Conservation (phyloP, 176 grass and related monocot genomes). For the Canna indica region DNA sequence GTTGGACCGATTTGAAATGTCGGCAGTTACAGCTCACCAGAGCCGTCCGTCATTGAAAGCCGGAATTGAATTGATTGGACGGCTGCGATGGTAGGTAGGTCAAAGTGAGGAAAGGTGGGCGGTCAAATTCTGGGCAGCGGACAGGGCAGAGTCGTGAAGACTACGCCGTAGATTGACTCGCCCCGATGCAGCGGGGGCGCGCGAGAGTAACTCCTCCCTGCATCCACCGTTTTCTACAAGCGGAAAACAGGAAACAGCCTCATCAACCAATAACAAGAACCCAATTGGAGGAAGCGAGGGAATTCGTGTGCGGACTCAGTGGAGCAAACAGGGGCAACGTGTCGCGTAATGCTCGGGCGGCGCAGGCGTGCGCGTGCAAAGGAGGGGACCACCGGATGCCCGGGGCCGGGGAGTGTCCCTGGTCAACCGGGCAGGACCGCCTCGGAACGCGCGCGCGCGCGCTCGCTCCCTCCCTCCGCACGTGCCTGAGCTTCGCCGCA, state of each 20-base stretch:
- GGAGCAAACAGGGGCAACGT: neutral
- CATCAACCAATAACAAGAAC: neutral
- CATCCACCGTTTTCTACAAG: neutral
- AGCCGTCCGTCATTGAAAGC: neutral
- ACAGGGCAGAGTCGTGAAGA: neutral
- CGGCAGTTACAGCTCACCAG: neutral
- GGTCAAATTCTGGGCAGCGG: conserved; percentile 5
- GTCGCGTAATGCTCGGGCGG: conserved; percentile 1
- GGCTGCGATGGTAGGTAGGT: neutral
- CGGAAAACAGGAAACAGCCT: neutral
- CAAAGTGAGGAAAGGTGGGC: neutral
- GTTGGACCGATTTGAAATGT: neutral
- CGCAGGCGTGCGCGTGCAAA: neutral
- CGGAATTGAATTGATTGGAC: neutral
- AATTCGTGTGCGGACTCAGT: neutral
- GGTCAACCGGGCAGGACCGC: conserved; percentile 6
- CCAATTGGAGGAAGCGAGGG: neutral
- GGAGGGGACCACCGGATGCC: neutral
- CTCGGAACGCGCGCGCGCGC: neutral
- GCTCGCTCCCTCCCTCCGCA: conserved; percentile 3
- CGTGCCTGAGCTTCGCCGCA: neutral
- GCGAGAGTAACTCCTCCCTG: too few relatives aligned
- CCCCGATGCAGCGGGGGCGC: neutral
- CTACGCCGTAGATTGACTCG: neutral
- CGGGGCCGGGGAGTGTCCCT: neutral